These are phyloP conservation scores for Corylus americana DNA, from an alignment of 306 rosid species.

Conservation along the genomic window DNA sequence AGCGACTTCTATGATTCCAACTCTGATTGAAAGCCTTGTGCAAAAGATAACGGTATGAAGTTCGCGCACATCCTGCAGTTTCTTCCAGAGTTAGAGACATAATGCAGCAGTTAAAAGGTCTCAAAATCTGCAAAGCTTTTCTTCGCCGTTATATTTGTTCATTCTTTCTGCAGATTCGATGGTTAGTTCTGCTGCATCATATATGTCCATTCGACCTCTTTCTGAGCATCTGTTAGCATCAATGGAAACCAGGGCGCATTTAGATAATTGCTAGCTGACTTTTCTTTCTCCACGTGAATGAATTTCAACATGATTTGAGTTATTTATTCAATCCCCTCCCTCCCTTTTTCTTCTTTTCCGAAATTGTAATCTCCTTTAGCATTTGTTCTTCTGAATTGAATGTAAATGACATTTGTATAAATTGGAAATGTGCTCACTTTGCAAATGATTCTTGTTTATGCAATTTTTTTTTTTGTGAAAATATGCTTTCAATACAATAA, in stretches of 20 bases:
- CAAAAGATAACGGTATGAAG: constrained; percentile 23
- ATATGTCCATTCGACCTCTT: constrained; percentile 25
- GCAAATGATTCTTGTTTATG: constrained; percentile 45
- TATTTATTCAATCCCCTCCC: not conserved
- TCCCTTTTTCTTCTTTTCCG: not conserved
- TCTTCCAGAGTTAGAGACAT: constrained; percentile 24
- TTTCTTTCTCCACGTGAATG: constrained; percentile 39
- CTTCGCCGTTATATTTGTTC: constrained; percentile 34
- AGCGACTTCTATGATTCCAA: constrained; percentile 89
- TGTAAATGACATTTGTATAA: constrained; percentile 71
- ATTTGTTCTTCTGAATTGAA: constrained; percentile 46
- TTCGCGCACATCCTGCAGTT: constrained; percentile 21
- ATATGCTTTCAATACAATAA: constrained; percentile 35
- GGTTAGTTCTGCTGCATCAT: constrained; percentile 32
- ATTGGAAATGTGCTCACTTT: constrained; percentile 31
- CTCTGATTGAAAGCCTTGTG: constrained; percentile 55
- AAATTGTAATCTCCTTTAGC: constrained; percentile 45
- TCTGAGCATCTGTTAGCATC: constrained; percentile 10
- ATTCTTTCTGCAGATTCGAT: constrained; percentile 41
- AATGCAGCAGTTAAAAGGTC: constrained; percentile 26
- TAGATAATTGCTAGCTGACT: constrained; percentile 26
- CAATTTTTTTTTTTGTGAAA: constrained; percentile 60
- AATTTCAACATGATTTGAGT: constrained; percentile 32
- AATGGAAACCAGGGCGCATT: constrained; percentile 23
- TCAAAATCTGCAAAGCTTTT: constrained; percentile 28